Base-by-base conservation (phyloP, 805 yeast species). In the Pichia manshurica region DNA sequence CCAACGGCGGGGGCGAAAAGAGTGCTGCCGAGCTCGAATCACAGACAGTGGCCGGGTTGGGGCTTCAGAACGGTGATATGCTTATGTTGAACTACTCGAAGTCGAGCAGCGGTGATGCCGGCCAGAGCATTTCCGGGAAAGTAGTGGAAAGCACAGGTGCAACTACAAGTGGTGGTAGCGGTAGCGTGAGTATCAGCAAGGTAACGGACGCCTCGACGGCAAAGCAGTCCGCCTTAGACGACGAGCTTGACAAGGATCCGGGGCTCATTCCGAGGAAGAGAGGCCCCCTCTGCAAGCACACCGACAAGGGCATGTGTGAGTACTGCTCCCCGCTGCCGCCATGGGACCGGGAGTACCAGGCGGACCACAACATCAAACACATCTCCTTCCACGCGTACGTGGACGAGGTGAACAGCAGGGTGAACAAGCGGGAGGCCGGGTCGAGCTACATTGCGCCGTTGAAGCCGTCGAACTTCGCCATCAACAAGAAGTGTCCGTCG, bases 251-350 rank as follows among this genome's bases (percentile, higher is more conserved):
- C 44, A 71, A 70, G 25, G 74, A 78, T 46, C 75, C 77, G 39
- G 99, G 99, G 0, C 69, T 84, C 47, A 87, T 93, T 47, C 65
- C 73, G 25, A 74, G 99, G 31, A 66, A 70, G 33, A 74, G 71
- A 53, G 77, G 87, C 1, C 57, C 64, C 2, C 69, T 89, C 52
- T 91, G 99, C 65, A 78, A 82, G 50, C 99, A 93, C 63, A 85
- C 91, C 3, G 91, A 82, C 34, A 84, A 83, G 57, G 99, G 98
- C 2, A 93, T 93, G 98, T 93, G 99, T 65, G 99, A 93, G 60
- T 88, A 89, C 62, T 93, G 98, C 64, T 81, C 95, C 31, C 96
- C 98, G 0, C 68, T 93, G 45, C 96, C 96, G 32, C 98, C 99
- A 2, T 93, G 91, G 87, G 96, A 93, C 64, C 75, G 74, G 53